Conservation (phyloP, 2,329 filamentous ascomycete genomes). For the Zymoseptoria tritici region DNA sequence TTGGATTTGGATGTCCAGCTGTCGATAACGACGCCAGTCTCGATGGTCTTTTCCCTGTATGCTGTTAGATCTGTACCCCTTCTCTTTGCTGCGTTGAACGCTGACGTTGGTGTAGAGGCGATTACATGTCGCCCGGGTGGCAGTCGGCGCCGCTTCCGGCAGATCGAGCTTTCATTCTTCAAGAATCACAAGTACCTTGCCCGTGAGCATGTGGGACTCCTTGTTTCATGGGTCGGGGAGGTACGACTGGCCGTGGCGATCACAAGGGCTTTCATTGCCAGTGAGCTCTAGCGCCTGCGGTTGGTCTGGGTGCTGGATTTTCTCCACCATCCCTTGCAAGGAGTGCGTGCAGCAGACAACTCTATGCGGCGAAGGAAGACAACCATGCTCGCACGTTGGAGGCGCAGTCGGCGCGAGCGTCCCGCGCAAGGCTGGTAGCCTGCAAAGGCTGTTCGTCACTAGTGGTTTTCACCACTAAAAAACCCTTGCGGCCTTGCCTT, state of each 20-base stretch:
- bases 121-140: neutral
- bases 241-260: neutral
- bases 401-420: neutral
- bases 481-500: neutral
- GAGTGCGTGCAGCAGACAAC: neutral
- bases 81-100: neutral
- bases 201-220: neutral
- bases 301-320: neutral
- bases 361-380: neutral
- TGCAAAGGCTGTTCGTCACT: neutral
- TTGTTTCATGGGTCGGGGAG: neutral
- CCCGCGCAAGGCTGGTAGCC: neutral
- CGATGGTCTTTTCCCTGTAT: too few relatives aligned
- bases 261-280: neutral
- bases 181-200: neutral
- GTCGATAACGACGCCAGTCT: neutral
- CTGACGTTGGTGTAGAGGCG: neutral
- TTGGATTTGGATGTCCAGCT: neutral
- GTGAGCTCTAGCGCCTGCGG: neutral
- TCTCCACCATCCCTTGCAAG: neutral
- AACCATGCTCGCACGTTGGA: neutral
- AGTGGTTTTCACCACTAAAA: neutral
- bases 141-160: neutral
- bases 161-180: neutral
- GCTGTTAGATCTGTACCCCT: neutral